A percentile compares a stretch with the other conserved stretches of the same genome.
Conservation (phyloP, 2,329 filamentous ascomycete genomes). For the Aspergillus sp. region DNA sequence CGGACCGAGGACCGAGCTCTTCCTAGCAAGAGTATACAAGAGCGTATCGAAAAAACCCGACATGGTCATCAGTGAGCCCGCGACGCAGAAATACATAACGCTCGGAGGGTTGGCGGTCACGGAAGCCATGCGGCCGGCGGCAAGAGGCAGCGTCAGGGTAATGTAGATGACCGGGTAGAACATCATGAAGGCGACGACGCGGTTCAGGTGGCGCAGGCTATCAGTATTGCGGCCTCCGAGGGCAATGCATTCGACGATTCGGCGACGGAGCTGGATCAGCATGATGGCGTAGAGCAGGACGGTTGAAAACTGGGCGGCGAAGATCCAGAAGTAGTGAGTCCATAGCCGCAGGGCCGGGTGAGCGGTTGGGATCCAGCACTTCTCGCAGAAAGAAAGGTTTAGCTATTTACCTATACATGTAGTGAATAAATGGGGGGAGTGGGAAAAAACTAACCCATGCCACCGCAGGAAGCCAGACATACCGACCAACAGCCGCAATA, state of each 20-base stretch:
- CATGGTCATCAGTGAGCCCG: constrained; percentile 44
- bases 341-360: constrained; percentile 37
- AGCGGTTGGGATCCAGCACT: constrained; percentile 41
- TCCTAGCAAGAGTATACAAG: constrained; percentile 36
- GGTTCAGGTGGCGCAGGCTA: constrained; percentile 19
- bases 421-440: too few species aligned
- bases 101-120: constrained; percentile 18
- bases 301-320: constrained; percentile 40
- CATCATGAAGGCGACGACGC: constrained; percentile 29
- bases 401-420: too few species aligned
- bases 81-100: constrained; percentile 36
- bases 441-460: constrained; percentile 33
- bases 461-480: constrained; percentile 37
- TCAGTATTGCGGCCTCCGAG: constrained; percentile 17
- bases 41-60: constrained; percentile 49
- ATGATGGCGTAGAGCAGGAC: constrained; percentile 38
- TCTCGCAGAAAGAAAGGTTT: constrained; percentile 3
- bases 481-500: constrained; percentile 26
- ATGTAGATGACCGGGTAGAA: constrained; percentile 42
- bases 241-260: constrained; percentile 21
- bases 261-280: constrained; percentile 35
- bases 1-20: constrained; percentile 8
- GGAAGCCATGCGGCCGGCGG: constrained; percentile 31
- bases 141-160: constrained; percentile 51
- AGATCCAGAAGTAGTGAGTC: constrained; percentile 45